Percentiles rank a stretch among this genome's conserved stretches.
These are phyloP conservation scores for Monosporozyma aquatica DNA, from an alignment of 805 yeast genomes.

Conservation along the genomic window DNA sequence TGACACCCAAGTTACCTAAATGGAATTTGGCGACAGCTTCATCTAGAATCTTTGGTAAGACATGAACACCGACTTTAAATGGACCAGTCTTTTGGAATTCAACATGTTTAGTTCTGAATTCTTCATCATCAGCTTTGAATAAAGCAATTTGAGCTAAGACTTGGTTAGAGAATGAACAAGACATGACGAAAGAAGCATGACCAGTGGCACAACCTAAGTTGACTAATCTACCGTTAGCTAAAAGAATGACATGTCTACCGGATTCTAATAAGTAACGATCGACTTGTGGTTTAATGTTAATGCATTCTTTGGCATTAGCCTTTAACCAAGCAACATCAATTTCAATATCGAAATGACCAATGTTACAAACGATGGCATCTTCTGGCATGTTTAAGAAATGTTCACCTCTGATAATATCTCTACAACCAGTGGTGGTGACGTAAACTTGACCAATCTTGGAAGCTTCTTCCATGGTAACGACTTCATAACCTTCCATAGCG, in stretches of 20 bases:
- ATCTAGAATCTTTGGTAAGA: constrained; percentile 94
- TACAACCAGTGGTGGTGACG: constrained; percentile 98
- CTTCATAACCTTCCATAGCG: constrained; percentile 98
- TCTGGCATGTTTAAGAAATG: constrained; percentile 94
- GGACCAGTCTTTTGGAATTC: constrained; percentile 92
- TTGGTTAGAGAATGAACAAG: constrained; percentile 99
- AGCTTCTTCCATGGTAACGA: constrained; percentile 89
- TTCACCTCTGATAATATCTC: constrained; percentile 87
- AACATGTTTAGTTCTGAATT: constrained; percentile 69
- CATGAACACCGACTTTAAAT: constrained; percentile 86
- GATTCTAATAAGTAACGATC: constrained; percentile 86
- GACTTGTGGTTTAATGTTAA: constrained; percentile 98
- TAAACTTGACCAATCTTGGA: constrained; percentile 90
- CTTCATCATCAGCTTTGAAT: constrained; percentile 77
- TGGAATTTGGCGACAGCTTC: constrained; percentile 98
- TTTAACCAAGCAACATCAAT: constrained; percentile 99
- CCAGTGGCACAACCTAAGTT: constrained; percentile 99
- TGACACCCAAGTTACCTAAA: constrained; percentile 88
- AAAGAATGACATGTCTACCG: constrained; percentile 90
- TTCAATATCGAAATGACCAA: constrained; percentile 98
- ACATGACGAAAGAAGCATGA: constrained; percentile 98
- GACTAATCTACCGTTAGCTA: constrained; percentile 98
- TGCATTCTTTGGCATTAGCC: constrained; percentile 85
- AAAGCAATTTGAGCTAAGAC: constrained; percentile 97
- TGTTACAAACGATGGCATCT: constrained; percentile 99